A percentile compares a stretch with the other conserved stretches of the same genome.
Evolutionary conservation across 2,329 filamentous ascomycete species (phyloP).

Genomic region (Pseudocercospora crystallina): DNA sequence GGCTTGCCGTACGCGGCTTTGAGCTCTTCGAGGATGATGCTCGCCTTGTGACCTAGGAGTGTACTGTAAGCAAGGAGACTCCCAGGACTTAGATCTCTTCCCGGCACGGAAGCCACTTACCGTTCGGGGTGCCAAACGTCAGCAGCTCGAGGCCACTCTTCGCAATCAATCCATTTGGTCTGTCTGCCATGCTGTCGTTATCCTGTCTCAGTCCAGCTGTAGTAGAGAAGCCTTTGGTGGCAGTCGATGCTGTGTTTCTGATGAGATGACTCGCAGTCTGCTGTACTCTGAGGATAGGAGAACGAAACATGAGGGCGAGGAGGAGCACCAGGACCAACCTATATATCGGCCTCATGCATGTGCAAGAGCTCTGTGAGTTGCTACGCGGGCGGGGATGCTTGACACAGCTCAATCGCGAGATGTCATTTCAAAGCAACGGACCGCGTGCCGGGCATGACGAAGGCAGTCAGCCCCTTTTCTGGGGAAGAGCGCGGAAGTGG

Average conservation of each 20-base stretch:
- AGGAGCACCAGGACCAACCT: slow-evolving; percentile 19
- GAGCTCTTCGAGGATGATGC: slow-evolving; percentile 65
- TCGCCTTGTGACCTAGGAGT: slow-evolving; percentile 48
- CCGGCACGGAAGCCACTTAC: slow-evolving; percentile 15
- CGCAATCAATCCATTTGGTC: slow-evolving; percentile 59
- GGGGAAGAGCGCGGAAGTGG: no score
- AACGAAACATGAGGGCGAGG: slow-evolving; percentile 28
- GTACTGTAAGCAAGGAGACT: slow-evolving; percentile 1
- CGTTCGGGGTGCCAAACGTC: slow-evolving; percentile 53
- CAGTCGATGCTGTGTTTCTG: slow-evolving; percentile 14
- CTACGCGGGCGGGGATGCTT: no score
- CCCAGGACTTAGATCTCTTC: neutral
- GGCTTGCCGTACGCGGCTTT: slow-evolving; percentile 61
- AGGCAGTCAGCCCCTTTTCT: no score
- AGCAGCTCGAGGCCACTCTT: slow-evolving; percentile 65
- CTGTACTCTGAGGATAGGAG: slow-evolving; percentile 28
- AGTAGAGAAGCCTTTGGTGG: slow-evolving; percentile 15
- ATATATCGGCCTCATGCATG: slow-evolving; percentile 17
- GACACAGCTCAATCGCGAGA: no score
- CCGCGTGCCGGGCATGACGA: no score
- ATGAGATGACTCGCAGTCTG: slow-evolving; percentile 27
- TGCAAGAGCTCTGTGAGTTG: neutral
- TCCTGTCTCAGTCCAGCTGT: slow-evolving; percentile 8
- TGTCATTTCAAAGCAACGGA: no score
- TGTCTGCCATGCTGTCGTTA: slow-evolving; percentile 28